Base-by-base conservation (phyloP, 768 basidiomycete genomes). In the Rhodosporidiobolus odoratus region DNA sequence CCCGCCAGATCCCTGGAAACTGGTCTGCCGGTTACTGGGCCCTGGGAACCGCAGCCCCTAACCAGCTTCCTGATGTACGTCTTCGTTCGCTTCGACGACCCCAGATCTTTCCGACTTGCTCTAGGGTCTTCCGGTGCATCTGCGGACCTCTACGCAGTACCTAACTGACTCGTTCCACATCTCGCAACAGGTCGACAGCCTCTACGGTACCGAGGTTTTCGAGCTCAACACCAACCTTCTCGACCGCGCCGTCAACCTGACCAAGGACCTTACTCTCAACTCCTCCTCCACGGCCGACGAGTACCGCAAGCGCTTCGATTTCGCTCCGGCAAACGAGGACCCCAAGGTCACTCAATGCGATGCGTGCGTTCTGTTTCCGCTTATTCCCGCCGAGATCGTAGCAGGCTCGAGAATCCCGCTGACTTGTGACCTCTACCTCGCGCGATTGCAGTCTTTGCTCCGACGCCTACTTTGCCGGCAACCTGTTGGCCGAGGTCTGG, bases 131-230 rank as follows among this genome's bases (percentile, higher is more conserved):
- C n/a, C n/a, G n/a, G n/a, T n/a, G n/a, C n/a, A n/a, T n/a, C n/a
- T n/a, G n/a, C n/a, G n/a, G n/a, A n/a, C n/a, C n/a, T n/a, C n/a
- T n/a, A n/a, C n/a, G n/a, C n/a, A n/a, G n/a, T n/a, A n/a, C 35
- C 17, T 25, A 8, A 1, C 40, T 53, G 34, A 40, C 61, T 17
- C 1, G 15, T 4, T 16, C 5, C 37, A 2, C 35, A 4, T 10
- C 25, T 25, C 37, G 23, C n/a, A n/a, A n/a, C 34, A 54, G 59
- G 38, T 32, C 37, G 66, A 69, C 19, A 56, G 63, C 37, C 72
- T 81, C 34, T 82, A 83, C 73, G 82, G 83, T n/a, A 83, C 82
- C 30, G 82, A 83, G 77, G 80, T 83, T n/a, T 83, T 80, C 76
- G 81, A 82, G 76, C 75, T 83, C 68, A 83, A 83, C 76, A 81